phyloP scores from a whole-genome alignment of 257 asterid genomes.

The Haberlea rhodopensis region DNA sequence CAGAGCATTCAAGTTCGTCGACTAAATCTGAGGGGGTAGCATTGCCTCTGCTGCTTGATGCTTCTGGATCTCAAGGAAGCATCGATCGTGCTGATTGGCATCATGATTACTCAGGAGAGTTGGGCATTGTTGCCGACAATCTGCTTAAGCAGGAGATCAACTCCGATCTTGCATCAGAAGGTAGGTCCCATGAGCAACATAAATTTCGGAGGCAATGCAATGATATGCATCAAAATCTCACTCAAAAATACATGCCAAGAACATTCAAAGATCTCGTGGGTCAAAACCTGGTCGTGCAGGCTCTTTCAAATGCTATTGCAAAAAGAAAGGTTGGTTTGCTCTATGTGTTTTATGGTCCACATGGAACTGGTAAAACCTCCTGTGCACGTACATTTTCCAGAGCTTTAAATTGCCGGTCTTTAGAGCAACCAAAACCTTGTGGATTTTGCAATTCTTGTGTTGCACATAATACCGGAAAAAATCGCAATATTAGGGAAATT shows the following conservation, averaged over 20 bases:
- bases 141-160: slow-evolving; percentile 63
- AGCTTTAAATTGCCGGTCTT: slow-evolving; percentile 75
- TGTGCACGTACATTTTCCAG: slow-evolving; percentile 79
- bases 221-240: slow-evolving; percentile 70
- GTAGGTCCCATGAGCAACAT: slow-evolving; percentile 54
- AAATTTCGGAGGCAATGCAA: slow-evolving; percentile 37
- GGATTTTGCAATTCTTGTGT: slow-evolving; percentile 70
- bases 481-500: slow-evolving; percentile 59
- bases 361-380: slow-evolving; percentile 87
- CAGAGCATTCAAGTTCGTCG: slow-evolving; percentile 67
- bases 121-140: slow-evolving; percentile 79
- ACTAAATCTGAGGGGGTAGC: slow-evolving; percentile 70
- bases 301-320: slow-evolving; percentile 73
- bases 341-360: slow-evolving; percentile 82
- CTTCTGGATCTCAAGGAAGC: slow-evolving; percentile 72
- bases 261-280: slow-evolving; percentile 82
- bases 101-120: slow-evolving; percentile 83
- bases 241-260: slow-evolving; percentile 81
- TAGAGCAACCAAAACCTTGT: slow-evolving; percentile 72
- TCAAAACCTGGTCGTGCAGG: slow-evolving; percentile 81
- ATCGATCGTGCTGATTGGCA: slow-evolving; percentile 63
- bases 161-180: slow-evolving; percentile 84
- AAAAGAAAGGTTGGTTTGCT: slow-evolving; percentile 69
- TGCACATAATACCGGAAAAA: slow-evolving; percentile 56
- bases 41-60: slow-evolving; percentile 75